These are phyloP conservation scores for Urostyla sp. DNA, from an alignment of 73 alveolate species.

Conservation along the genomic window DNA sequence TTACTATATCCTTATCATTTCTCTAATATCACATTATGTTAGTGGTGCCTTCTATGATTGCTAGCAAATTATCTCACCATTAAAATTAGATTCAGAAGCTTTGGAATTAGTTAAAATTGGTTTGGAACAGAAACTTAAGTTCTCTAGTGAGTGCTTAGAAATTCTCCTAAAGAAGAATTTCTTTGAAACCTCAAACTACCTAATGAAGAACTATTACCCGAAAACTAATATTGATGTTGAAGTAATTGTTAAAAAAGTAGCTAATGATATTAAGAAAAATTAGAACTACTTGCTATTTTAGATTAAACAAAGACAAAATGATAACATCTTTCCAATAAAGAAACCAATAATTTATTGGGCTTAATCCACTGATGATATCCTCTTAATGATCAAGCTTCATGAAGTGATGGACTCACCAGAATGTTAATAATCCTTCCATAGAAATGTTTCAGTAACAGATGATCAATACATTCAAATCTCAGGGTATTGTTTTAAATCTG, in stretches of 20 bases:
- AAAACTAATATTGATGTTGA: constrained; percentile 39
- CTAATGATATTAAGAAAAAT: constrained; percentile 20
- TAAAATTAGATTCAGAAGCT: constrained; percentile 17
- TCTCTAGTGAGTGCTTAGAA: constrained; percentile 41
- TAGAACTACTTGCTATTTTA: constrained; percentile 27
- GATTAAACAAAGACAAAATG: constrained; percentile 3
- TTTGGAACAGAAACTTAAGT: constrained; percentile 8
- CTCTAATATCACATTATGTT: no score
- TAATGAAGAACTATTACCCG: constrained; percentile 39
- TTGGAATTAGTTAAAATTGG: constrained; percentile 19
- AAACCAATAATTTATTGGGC: constrained; percentile 47
- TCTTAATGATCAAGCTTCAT: constrained; percentile 22
- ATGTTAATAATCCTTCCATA: constrained; percentile 28
- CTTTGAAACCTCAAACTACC: constrained; percentile 13
- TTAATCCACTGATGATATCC: constrained; percentile 14
- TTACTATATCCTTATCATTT: no score
- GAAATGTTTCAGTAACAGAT: constrained; percentile 6
- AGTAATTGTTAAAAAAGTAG: constrained; percentile 39
- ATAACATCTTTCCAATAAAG: neutral
- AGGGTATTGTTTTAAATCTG: constrained; percentile 26
- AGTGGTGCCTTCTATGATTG: constrained; percentile 48
- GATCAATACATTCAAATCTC: constrained; percentile 14
- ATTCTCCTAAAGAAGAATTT: constrained; percentile 44
- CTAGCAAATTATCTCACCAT: neutral
- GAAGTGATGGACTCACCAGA: constrained; percentile 44